Evolutionary conservation across 75 land plant species (phyloP).

Genomic region (Gnetum montanum): DNA sequence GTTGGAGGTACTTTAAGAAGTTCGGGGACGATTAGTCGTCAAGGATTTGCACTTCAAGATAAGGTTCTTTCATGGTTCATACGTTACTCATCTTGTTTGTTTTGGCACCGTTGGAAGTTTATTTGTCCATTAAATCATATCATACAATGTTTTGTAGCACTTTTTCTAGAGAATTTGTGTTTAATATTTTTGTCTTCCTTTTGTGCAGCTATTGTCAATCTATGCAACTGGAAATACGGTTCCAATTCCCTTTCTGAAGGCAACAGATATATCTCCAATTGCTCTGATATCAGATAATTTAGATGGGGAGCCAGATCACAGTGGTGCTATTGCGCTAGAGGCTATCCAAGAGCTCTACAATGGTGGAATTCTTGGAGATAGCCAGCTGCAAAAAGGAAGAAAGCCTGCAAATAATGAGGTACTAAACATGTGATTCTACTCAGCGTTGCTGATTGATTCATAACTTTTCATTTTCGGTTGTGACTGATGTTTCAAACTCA

Average conservation of each 20-base stretch:
- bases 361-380: constrained; percentile 49
- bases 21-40: constrained; percentile 27
- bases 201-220: constrained; percentile 72
- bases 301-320: constrained; percentile 30
- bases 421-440: not conserved
- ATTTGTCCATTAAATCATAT: not conserved
- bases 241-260: constrained; percentile 88
- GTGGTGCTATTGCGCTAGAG: constrained; percentile 61
- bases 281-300: constrained; percentile 78
- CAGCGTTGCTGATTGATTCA: not conserved
- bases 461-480: too few species aligned
- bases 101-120: not conserved
- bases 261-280: constrained; percentile 88
- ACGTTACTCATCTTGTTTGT: too few species aligned
- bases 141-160: too few species aligned
- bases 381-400: constrained; percentile 58
- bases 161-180: too few species aligned
- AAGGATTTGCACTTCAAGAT: constrained; percentile 78
- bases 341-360: constrained; percentile 88
- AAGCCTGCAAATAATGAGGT: constrained; percentile 75
- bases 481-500: too few species aligned
- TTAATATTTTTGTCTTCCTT: not conserved
- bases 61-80: constrained; percentile 42
- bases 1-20: constrained; percentile 18
- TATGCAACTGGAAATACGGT: constrained; percentile 98